phyloP scores from a whole-genome alignment of 371 early-diverging fungal species.

The Blakeslea trispora region DNA sequence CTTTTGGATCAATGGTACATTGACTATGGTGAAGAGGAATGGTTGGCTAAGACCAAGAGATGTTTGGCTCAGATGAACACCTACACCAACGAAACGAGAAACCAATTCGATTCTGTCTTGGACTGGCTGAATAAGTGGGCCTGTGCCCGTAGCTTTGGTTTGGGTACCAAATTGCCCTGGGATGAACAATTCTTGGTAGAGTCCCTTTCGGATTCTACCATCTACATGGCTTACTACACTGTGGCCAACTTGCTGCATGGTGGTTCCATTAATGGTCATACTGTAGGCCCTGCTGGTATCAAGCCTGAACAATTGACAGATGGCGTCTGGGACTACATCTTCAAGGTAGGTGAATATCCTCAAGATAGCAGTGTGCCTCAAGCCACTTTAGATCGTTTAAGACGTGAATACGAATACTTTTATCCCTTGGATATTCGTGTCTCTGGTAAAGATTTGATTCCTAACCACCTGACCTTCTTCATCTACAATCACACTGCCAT shows the following conservation, averaged over 20 bases:
- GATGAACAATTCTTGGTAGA: slow-evolving; percentile 97
- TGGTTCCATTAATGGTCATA: slow-evolving; percentile 83
- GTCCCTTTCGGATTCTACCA: slow-evolving; percentile 99
- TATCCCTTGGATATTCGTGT: slow-evolving; percentile 99
- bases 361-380: slow-evolving; percentile 60
- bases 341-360: slow-evolving; percentile 78
- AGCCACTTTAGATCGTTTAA: slow-evolving; percentile 70
- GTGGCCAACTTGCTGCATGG: slow-evolving; percentile 95
- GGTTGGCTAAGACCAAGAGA: slow-evolving; percentile 85
- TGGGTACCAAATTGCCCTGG: slow-evolving; percentile 98
- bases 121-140: slow-evolving; percentile 99
- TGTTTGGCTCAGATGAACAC: slow-evolving; percentile 87
- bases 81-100: slow-evolving; percentile 83
- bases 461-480: slow-evolving; percentile 99
- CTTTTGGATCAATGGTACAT: slow-evolving; percentile 99
- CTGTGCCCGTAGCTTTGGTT: slow-evolving; percentile 96
- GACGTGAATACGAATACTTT: slow-evolving; percentile 94
- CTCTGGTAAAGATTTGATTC: slow-evolving; percentile 99
- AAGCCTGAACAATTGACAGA: slow-evolving; percentile 88
- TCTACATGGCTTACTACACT: slow-evolving; percentile 99
- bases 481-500: slow-evolving; percentile 99
- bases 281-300: slow-evolving; percentile 84
- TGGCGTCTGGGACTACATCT: slow-evolving; percentile 95
- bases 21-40: slow-evolving; percentile 95
- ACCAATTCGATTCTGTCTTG: slow-evolving; percentile 87